phyloP scores from a whole-genome alignment of 495 filamentous ascomycete species.

The Daldinia childiae region DNA sequence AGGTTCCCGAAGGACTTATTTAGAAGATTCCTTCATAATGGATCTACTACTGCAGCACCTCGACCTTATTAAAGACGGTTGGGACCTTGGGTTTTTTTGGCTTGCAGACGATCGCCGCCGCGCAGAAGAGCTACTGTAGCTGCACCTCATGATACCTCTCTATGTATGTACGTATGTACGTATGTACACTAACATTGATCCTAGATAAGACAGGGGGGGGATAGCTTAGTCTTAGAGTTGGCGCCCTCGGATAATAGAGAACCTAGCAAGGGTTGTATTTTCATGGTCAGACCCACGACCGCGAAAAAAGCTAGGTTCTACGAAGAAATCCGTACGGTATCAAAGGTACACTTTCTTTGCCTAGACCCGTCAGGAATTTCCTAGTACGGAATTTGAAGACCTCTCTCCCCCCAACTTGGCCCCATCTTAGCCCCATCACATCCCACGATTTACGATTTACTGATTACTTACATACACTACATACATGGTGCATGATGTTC shows the following conservation, averaged over 20 bases:
- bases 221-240: slow-evolving; percentile 37
- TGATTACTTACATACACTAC: not conserved
- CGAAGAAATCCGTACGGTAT: slow-evolving; percentile 28
- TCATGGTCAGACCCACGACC: slow-evolving; percentile 39
- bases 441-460: not conserved
- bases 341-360: slow-evolving; percentile 2
- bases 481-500: slow-evolving; percentile 1
- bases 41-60: slow-evolving; percentile 11
- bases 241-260: slow-evolving; percentile 45
- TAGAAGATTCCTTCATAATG: slow-evolving; percentile 22
- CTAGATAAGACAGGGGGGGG: slow-evolving; percentile 26
- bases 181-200: slow-evolving; percentile 12
- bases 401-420: slow-evolving; percentile 4
- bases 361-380: slow-evolving; percentile 29
- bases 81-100: slow-evolving; percentile 19
- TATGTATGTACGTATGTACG: too few species aligned
- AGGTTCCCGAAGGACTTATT: slow-evolving; percentile 17
- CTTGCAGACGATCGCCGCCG: slow-evolving; percentile 38
- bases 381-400: slow-evolving; percentile 26
- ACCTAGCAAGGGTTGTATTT: slow-evolving; percentile 40
- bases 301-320: slow-evolving; percentile 28
- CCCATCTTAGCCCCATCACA: not conserved
- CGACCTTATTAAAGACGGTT: slow-evolving; percentile 33
- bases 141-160: slow-evolving; percentile 38
- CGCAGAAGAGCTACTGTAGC: slow-evolving; percentile 17